Conservation (phyloP, 805 yeast species). For the Starmerella cellae region DNA sequence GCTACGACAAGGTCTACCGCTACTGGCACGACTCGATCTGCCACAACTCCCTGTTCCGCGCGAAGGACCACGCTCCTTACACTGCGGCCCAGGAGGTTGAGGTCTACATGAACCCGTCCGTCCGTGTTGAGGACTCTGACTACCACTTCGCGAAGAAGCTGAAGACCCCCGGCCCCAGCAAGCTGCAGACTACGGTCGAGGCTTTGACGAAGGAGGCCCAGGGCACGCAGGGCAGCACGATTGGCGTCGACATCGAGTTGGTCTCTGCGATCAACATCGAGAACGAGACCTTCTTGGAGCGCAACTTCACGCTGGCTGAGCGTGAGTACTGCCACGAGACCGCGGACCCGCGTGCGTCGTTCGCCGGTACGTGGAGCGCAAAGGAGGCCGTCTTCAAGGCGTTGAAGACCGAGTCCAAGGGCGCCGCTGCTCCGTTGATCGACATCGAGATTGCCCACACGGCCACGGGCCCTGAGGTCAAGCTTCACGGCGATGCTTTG, state of each 20-base stretch:
- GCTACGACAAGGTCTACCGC: conserved; percentile 83
- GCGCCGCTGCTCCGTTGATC: conserved; percentile 87
- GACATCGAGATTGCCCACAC: conserved; percentile 76
- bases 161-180: conserved; percentile 19
- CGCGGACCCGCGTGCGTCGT: conserved; percentile 73
- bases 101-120: conserved; percentile 93
- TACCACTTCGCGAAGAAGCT: conserved; percentile 14
- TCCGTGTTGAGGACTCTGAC: conserved; percentile 40
- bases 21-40: conserved; percentile 93
- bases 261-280: conserved; percentile 66
- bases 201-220: conserved; percentile 27
- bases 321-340: conserved; percentile 62
- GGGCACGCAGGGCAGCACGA: conserved; percentile 42
- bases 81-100: conserved; percentile 71
- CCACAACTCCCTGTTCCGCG: conserved; percentile 78
- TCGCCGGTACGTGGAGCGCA: conserved; percentile 98
- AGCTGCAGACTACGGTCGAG: conserved; percentile 26
- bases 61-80: conserved; percentile 91
- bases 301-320: conserved; percentile 81
- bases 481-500: conserved; percentile 62
- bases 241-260: conserved; percentile 95
- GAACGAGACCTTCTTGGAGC: conserved; percentile 81
- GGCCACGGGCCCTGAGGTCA: conserved; percentile 74
- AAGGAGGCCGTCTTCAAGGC: conserved; percentile 98
- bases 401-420: conserved; percentile 72